Base-by-base conservation (phyloP, 2,329 filamentous ascomycete species). In the Colletotrichum sansevieriae region DNA sequence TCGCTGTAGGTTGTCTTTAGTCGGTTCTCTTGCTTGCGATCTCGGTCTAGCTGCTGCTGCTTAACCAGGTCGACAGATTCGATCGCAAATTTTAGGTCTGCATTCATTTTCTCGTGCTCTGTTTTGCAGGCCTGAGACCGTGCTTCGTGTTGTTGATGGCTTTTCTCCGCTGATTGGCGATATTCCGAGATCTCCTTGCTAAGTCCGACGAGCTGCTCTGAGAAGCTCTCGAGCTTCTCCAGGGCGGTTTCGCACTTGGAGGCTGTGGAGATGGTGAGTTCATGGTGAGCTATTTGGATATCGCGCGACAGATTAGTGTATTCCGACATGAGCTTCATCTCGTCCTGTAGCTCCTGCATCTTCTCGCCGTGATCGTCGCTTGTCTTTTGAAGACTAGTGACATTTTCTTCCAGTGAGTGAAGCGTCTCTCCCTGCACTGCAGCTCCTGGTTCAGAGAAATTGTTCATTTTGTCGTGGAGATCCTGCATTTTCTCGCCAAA, bases 241-340 rank as follows among this genome's bases (percentile, higher is more conserved):
- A 68, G 39, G 13, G 62, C n/a, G 25, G 44, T 41, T 39, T 65
- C 13, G 41, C 62, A 68, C 18, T 51, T 46, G 3, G 54, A 55
- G 5, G 65, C 61, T 8, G 62, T 68, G 18, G 43, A 43, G 10
- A 65, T 25, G 41, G 41, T 55, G 8, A 68, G 55, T 11, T 68
- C 61, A 15, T 60, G 49, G 11, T 68, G 54, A 4, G 65, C 65
- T 43, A 49, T 68, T 33, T 47, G 55, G 13, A 68, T 41, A 4
- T 65, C 61, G 10, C 65, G 47, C 11, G 65, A 65, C 11, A 68
- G 47, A 4, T 65, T 47, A 20, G 10, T 18, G 20, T 55, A 55
- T 25, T 65, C 61, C n/a, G 7, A 13, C 2, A 68, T 2, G 4
- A 65, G 62, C 12, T 18, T 37, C 11, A 41, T 11, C 22, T 43